phyloP scores from a whole-genome alignment of 208 protist species.

The Acanthamoeba sp. region DNA sequence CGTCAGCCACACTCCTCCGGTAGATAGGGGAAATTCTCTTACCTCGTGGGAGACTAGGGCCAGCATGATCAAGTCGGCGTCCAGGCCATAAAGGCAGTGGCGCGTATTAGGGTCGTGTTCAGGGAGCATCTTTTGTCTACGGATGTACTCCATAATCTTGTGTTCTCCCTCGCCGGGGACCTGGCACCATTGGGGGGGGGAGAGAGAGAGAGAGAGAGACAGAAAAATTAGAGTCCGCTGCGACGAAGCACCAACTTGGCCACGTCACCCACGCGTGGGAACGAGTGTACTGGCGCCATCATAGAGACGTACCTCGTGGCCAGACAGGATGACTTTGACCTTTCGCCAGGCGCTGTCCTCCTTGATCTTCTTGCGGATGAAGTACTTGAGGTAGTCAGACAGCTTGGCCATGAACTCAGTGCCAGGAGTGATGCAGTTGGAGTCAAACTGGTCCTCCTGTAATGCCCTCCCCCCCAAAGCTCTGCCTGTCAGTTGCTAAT shows the following conservation, averaged over 20 bases:
- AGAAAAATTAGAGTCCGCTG: too few relatives aligned
- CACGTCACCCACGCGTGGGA: too few relatives aligned
- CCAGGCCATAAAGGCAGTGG: conserved; percentile 99
- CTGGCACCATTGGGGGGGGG: neutral
- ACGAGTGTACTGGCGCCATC: too few relatives aligned
- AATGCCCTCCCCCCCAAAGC: conserved; percentile 1
- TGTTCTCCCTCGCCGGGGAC: conserved; percentile 99
- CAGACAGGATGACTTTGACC: conserved; percentile 96
- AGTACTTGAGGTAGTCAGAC: conserved; percentile 95
- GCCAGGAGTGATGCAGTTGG: conserved; percentile 98
- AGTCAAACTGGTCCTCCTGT: conserved; percentile 95
- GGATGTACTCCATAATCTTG: conserved; percentile 99
- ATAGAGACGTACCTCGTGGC: conserved; percentile 84
- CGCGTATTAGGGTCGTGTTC: conserved; percentile 96
- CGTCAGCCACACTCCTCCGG: neutral
- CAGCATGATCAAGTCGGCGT: conserved; percentile 99
- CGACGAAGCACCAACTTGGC: too few relatives aligned
- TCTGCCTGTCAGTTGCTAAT: neutral
- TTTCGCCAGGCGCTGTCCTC: conserved; percentile 95
- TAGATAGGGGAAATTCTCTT: neutral
- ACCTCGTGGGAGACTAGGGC: conserved; percentile 93
- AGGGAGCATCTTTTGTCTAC: conserved; percentile 93
- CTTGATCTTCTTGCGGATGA: conserved; percentile 95
- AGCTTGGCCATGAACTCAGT: conserved; percentile 98
- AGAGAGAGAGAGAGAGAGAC: neutral